phyloP scores from a whole-genome alignment of 345 rosid species.

The Eucalyptus lansdowneana region DNA sequence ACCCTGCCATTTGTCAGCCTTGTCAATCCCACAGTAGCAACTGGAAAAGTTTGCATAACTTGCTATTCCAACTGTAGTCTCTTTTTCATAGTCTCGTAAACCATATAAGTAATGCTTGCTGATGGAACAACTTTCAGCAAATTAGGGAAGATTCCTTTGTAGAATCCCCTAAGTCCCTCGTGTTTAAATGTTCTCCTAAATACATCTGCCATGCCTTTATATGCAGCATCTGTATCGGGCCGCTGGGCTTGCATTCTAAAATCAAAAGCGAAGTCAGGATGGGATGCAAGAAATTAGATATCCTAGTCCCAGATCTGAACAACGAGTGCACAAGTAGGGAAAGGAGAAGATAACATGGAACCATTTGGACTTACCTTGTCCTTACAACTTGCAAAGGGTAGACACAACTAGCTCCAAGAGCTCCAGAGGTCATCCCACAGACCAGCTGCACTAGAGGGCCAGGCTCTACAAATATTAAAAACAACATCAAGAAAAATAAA shows the following conservation, averaged over 20 bases:
- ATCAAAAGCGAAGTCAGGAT: background rate
- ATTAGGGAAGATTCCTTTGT: slow-evolving; percentile 83
- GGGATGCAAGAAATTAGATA: background rate
- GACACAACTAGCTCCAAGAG: slow-evolving; percentile 89
- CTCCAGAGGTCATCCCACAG: slow-evolving; percentile 81
- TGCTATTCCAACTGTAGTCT: slow-evolving; percentile 52
- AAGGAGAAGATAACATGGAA: background rate
- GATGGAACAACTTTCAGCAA: slow-evolving; percentile 57
- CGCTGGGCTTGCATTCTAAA: slow-evolving; percentile 88
- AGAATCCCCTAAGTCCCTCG: slow-evolving; percentile 69
- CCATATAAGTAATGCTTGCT: slow-evolving; percentile 41
- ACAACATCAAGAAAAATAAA: background rate
- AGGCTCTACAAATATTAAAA: slow-evolving; percentile 31
- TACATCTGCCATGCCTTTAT: slow-evolving; percentile 63
- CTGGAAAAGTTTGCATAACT: background rate
- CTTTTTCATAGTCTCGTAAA: slow-evolving; percentile 83
- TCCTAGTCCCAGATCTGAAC: background rate
- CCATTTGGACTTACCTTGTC: slow-evolving; percentile 47
- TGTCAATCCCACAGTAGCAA: background rate
- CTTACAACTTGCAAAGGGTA: slow-evolving; percentile 93
- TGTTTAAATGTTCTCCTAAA: slow-evolving; percentile 56
- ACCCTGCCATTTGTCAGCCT: slow-evolving; percentile 4
- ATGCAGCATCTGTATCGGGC: slow-evolving; percentile 24
- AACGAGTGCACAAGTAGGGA: background rate
- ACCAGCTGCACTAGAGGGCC: slow-evolving; percentile 87